Percentiles rank a stretch among this genome's conserved stretches.
phyloP scores from a whole-genome alignment of 306 rosid genomes.

The Inga oerstediana region DNA sequence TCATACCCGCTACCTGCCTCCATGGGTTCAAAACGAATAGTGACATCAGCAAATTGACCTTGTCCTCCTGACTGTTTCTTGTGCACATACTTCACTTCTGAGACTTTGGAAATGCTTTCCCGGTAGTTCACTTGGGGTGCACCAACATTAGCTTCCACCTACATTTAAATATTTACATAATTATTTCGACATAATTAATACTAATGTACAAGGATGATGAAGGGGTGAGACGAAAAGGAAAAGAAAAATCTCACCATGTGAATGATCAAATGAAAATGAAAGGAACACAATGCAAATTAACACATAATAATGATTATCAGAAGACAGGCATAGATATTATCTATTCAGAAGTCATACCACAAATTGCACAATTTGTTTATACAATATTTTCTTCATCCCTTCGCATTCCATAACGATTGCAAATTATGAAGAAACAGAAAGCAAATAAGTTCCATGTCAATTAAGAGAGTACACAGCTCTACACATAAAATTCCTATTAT shows the following conservation, averaged over 20 bases:
- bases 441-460: constrained; percentile 3
- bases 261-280: constrained; percentile 10
- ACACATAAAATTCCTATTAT: background rate
- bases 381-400: background rate
- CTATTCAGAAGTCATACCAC: constrained; percentile 15
- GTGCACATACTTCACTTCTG: constrained; percentile 86
- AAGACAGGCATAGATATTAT: constrained; percentile 15
- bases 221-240: background rate
- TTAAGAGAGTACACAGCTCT: background rate
- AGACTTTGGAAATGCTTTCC: constrained; percentile 80
- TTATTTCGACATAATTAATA: background rate
- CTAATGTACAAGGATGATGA: background rate
- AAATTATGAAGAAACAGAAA: background rate
- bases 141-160: constrained; percentile 98
- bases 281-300: background rate
- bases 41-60: constrained; percentile 95
- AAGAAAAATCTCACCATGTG: background rate
- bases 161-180: constrained; percentile 33
- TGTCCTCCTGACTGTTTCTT: constrained; percentile 98
- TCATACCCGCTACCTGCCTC: constrained; percentile 90
- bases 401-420: background rate
- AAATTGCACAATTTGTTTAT: background rate
- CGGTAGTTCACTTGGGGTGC: constrained; percentile 99
- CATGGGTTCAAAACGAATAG: constrained; percentile 89
- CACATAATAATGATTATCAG: constrained; percentile 16